Evolutionary conservation across 345 rosid species (phyloP).

Genomic region (Bruguiera parviflora): DNA sequence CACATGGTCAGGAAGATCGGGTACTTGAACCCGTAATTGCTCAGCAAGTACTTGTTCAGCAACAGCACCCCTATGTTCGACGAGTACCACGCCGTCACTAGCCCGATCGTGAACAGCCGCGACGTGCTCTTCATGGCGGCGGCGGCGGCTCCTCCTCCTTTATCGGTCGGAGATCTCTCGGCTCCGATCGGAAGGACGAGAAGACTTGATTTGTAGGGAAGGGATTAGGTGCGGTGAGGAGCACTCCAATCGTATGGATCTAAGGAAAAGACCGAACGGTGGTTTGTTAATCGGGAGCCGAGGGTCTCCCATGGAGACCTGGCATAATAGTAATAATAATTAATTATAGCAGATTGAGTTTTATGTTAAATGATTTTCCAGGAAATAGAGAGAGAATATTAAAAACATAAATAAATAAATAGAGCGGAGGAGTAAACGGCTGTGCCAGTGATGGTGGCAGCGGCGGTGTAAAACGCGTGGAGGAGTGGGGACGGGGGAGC

Average conservation of each 20-base stretch:
- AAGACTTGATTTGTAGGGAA: neutral
- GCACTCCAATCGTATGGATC: constrained; percentile 6
- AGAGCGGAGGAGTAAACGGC: neutral
- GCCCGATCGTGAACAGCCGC: constrained; percentile 72
- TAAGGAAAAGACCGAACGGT: neutral
- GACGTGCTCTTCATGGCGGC: constrained; percentile 45
- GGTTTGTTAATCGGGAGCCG: neutral
- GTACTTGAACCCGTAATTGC: constrained; percentile 96
- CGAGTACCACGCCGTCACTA: constrained; percentile 84
- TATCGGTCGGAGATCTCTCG: no score
- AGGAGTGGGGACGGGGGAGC: neutral
- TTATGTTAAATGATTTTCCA: neutral
- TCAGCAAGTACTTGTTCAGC: constrained; percentile 84
- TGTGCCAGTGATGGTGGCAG: neutral
- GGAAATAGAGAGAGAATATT: neutral
- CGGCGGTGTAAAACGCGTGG: neutral
- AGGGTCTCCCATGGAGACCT: constrained; percentile 20
- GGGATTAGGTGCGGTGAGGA: neutral
- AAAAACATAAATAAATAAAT: neutral
- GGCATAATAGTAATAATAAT: constrained; percentile 7
- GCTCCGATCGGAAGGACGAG: neutral
- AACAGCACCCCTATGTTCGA: constrained; percentile 93
- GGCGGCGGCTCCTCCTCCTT: no score
- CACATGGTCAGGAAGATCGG: constrained; percentile 99
- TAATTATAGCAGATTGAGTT: neutral